phyloP scores from a whole-genome alignment of 148 eudicot genomes.

The Oxyria digyna region DNA sequence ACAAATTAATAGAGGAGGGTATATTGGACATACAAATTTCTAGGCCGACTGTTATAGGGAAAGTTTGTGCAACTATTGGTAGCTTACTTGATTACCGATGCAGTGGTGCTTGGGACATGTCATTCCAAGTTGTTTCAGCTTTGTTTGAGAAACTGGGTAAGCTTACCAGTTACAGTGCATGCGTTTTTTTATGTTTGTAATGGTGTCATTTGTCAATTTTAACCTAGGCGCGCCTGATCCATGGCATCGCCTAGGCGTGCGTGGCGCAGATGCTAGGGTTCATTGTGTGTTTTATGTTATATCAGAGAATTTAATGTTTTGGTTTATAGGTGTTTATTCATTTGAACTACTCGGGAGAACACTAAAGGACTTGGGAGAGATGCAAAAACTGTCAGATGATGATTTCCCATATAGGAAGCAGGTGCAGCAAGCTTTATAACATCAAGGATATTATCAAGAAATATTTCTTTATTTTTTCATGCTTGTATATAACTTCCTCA shows the following conservation, averaged over 20 bases:
- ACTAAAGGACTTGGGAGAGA: conserved; percentile 56
- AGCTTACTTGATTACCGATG: conserved; percentile 69
- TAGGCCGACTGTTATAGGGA: conserved; percentile 60
- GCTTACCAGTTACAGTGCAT: background rate
- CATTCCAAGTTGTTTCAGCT: conserved; percentile 65
- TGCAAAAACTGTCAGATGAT: conserved; percentile 75
- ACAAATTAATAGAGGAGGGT: conserved; percentile 52
- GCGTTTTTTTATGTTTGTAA: background rate
- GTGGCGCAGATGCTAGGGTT: no score
- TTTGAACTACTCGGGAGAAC: conserved; percentile 44
- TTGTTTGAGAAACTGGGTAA: conserved; percentile 91
- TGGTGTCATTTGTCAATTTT: background rate
- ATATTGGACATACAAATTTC: conserved; percentile 31
- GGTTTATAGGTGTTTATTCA: conserved; percentile 46
- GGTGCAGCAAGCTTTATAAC: conserved; percentile 24
- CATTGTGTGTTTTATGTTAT: background rate
- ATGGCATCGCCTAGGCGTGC: no score
- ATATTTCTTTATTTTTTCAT: background rate
- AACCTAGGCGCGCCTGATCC: no score
- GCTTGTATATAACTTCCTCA: background rate
- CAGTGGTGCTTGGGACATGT: conserved; percentile 64
- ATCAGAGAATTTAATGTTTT: background rate
- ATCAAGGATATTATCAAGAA: background rate
- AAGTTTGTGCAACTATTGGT: conserved; percentile 63
- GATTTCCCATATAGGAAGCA: conserved; percentile 68